Base-by-base conservation (phyloP, 179 eudicot genomes). In the Nepenthes alata region DNA sequence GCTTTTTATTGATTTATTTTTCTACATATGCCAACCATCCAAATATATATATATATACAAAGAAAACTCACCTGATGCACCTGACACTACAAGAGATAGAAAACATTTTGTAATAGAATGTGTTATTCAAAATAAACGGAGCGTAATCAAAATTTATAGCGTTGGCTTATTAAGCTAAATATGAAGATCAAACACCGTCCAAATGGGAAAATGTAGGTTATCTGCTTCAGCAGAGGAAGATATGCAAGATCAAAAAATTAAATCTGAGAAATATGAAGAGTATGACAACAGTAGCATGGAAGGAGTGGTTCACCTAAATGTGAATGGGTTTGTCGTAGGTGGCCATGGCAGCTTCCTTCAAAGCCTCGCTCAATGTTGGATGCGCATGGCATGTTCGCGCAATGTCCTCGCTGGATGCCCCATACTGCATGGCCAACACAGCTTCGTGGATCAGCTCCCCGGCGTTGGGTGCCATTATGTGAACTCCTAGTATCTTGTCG, bases 261-360 rank as follows among this genome's bases (percentile, higher is more conserved):
- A 13, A 50, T 11, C n/a, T 50, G 5, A 50, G 13, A 50, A 50
- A 13, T 50, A 50, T 4, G 58, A 25, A 55, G 16, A 52, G 0
- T 1, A n/a, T 13, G 55, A 52, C 16, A 11, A 52, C 14, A 52
- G n/a, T 11, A 52, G 16, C 55, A 41, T 41, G 6, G 13, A 25
- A 25, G 2, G 13, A 11, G 7, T 11, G 6, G 14, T 34, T 51
- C 57, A 54, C 60, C 77, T 86, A 91, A 41, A 91, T 89, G 81
- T 91, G 96, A 69, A 91, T 91, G 62, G 95, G 80, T 69, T 89
- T 91, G 81, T 91, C 98, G 62, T 86, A 89, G 16, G 98, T 91
- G 58, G 96, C 96, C 96, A 91, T 89, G 41, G 98, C 98, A 64
- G 98, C 98, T 67, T 88, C 96, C 69, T 88, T 91, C 68, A 91